Evolutionary conservation across 2,329 filamentous ascomycete species (phyloP), one percentile per base, ranked within the genome.

Genomic region (Aspergillus tanneri): DNA sequence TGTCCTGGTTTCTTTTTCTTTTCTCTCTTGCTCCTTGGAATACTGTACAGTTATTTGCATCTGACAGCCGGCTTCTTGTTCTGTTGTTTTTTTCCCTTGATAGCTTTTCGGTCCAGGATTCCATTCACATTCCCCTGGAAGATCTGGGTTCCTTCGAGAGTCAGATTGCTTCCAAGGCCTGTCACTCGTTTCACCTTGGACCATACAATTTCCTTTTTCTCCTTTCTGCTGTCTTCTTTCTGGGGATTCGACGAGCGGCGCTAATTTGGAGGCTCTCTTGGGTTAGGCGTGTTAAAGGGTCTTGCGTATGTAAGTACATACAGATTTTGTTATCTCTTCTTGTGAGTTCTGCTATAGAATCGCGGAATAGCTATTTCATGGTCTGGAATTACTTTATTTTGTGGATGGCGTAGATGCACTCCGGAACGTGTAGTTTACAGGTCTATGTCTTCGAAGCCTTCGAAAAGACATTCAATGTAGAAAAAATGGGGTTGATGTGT

Each of bases 11-110:
- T 30, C 30, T 43, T 41, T 35, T 40, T 43, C 11, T 46, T 43
- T 36, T 22, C 14, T 28, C 16, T 14, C 30, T 22, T 44, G 30
- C 37, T 30, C 21, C 37, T 46, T 36, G 42, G 32, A 39, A 42
- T 43, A 51, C 57, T 64, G 58, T 61, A 57, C 52, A 58, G 51
- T 42, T 52, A 58, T 47, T 58, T 62, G 53, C 55, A 53, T 61
- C 42, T 54, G 47, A 46, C 36, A 39, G 44, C 40, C 41, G 39
- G 47, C 32, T 45, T 52, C 43, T 46, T 44, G 49, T 37, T 47
- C 14, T 18, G n/a, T 9, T 36, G 22, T 14, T 25, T 37, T 21
- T 47, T 41, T 28, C 14, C 27, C 27, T 11, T 16, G 23, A 28
- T 16, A 24, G n/a, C n/a, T n/a, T n/a, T n/a, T n/a, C n/a, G n/a